Evolutionary conservation across 2,329 filamentous ascomycete species (phyloP).

Genomic region (Epicoccum nigrum): DNA sequence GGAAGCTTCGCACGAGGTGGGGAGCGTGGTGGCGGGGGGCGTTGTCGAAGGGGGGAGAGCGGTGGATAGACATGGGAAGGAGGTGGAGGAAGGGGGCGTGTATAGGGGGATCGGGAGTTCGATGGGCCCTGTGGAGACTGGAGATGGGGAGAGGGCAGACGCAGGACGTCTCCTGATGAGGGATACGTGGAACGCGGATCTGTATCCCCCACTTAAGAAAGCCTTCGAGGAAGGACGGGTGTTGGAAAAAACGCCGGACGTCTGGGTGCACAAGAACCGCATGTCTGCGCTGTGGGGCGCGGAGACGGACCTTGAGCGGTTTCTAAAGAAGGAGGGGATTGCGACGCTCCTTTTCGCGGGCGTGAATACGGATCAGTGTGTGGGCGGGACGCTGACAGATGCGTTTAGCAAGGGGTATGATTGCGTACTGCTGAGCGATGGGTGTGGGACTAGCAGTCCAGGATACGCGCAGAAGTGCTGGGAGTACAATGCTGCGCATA

Average conservation of each 20-base stretch:
- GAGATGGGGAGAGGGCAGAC: slow-evolving; percentile 30
- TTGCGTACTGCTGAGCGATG: slow-evolving; percentile 50
- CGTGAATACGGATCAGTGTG: slow-evolving; percentile 53
- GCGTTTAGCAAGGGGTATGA: slow-evolving; percentile 53
- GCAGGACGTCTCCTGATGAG: slow-evolving; percentile 48
- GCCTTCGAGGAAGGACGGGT: slow-evolving; percentile 33
- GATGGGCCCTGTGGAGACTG: slow-evolving; percentile 14
- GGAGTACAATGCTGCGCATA: slow-evolving; percentile 50
- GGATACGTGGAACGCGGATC: slow-evolving; percentile 51
- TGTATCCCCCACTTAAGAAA: slow-evolving; percentile 47
- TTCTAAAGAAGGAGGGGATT: slow-evolving; percentile 47
- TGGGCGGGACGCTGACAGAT: slow-evolving; percentile 51
- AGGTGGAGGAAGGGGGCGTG: neutral
- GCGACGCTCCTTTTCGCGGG: slow-evolving; percentile 51
- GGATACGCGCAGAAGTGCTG: slow-evolving; percentile 48
- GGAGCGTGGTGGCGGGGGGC: neutral
- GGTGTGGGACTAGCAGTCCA: slow-evolving; percentile 50
- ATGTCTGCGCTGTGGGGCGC: slow-evolving; percentile 51
- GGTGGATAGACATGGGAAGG: neutral
- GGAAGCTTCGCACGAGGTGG: slow-evolving; percentile 14
- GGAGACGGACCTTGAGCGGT: slow-evolving; percentile 44
- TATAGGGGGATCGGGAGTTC: neutral
- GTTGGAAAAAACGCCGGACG: slow-evolving; percentile 25
- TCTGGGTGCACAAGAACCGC: slow-evolving; percentile 50
- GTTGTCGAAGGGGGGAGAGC: neutral